These are phyloP conservation scores for Tetragonia tetragonoides DNA, from an alignment of 148 eudicot species.

Conservation along the genomic window DNA sequence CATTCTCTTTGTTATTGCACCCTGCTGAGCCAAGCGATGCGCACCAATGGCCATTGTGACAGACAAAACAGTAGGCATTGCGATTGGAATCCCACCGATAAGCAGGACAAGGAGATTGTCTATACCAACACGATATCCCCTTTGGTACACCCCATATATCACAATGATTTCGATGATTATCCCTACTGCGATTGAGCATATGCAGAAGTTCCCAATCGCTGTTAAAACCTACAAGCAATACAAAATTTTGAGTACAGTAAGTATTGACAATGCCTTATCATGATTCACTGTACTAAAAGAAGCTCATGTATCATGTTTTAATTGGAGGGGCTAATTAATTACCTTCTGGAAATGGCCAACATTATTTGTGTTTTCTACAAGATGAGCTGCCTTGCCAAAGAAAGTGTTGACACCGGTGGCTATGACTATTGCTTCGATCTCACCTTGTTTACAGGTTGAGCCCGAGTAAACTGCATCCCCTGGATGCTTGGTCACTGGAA, in stretches of 20 bases:
- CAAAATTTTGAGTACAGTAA: not conserved
- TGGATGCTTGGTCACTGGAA: conserved; percentile 66
- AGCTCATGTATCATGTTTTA: no score
- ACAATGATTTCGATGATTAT: conserved; percentile 67
- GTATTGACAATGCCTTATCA: not conserved
- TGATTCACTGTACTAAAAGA: not conserved
- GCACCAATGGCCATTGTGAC: conserved; percentile 88
- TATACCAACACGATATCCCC: conserved; percentile 62
- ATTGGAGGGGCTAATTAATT: no score
- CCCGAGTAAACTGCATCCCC: conserved; percentile 75
- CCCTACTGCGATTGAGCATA: conserved; percentile 76
- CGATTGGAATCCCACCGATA: conserved; percentile 84
- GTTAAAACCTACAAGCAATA: conserved; percentile 51
- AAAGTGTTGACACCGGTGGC: conserved; percentile 82
- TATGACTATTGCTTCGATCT: conserved; percentile 70
- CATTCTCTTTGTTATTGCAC: conserved; percentile 82
- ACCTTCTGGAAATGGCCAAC: conserved; percentile 91
- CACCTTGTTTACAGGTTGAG: conserved; percentile 85
- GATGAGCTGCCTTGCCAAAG: conserved; percentile 91
- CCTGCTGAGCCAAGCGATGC: conserved; percentile 69
- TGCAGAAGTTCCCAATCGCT: conserved; percentile 85
- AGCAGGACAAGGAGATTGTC: conserved; percentile 73
- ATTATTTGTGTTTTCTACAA: conserved; percentile 67
- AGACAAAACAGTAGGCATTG: conserved; percentile 90
- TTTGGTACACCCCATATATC: conserved; percentile 55